Conservation (phyloP, 495 filamentous ascomycete genomes). For the Penicillium bovifimosum region DNA sequence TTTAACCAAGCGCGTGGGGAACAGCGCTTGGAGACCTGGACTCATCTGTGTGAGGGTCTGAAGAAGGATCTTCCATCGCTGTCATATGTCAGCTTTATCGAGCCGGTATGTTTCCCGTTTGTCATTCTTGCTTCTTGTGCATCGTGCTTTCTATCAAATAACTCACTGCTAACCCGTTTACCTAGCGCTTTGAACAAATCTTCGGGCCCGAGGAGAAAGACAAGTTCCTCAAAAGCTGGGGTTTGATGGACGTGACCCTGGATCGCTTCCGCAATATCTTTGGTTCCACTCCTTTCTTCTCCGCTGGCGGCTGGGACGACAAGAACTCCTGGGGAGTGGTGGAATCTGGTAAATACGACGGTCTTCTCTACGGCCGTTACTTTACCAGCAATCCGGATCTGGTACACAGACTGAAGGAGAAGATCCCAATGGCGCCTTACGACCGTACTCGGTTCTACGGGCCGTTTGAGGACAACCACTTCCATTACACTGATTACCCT, state of each 20-base stretch:
- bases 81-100: slow-evolving; percentile 49
- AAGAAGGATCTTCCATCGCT: slow-evolving; percentile 44
- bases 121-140: too few species aligned
- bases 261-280: slow-evolving; percentile 40
- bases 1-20: slow-evolving; percentile 45
- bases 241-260: slow-evolving; percentile 34
- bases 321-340: slow-evolving; percentile 41
- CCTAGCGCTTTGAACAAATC: slow-evolving; percentile 46
- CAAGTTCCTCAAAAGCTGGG: slow-evolving; percentile 39
- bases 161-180: not conserved
- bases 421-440: slow-evolving; percentile 48
- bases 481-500: slow-evolving; percentile 30
- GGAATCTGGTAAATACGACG: slow-evolving; percentile 40
- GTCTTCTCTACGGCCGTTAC: slow-evolving; percentile 51
- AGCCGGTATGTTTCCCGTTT: slow-evolving; percentile 33
- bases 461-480: slow-evolving; percentile 32
- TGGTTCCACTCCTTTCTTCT: slow-evolving; percentile 43
- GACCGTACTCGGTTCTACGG: slow-evolving; percentile 56
- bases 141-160: not conserved
- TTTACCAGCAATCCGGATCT: slow-evolving; percentile 69
- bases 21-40: slow-evolving; percentile 41
- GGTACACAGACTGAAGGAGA: slow-evolving; percentile 50
- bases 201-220: slow-evolving; percentile 42
- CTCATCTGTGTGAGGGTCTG: slow-evolving; percentile 41
- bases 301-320: slow-evolving; percentile 44